A percentile compares a stretch with the other conserved stretches of the same genome.
These are phyloP conservation scores for Jatropha multifida DNA, from an alignment of 441 rosid species.

Conservation along the genomic window DNA sequence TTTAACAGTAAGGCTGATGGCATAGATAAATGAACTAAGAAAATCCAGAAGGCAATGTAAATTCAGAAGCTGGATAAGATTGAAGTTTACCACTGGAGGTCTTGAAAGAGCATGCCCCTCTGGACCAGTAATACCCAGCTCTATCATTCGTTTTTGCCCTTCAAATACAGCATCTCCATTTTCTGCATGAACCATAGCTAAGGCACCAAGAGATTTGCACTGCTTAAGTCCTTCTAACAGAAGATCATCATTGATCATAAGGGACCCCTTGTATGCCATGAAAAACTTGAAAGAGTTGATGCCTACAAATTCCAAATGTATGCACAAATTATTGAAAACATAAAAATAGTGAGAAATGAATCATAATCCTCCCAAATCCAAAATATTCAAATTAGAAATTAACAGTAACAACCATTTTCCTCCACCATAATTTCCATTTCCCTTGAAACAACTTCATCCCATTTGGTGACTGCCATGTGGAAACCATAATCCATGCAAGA, in stretches of 20 bases:
- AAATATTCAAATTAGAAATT: slow-evolving; percentile 13
- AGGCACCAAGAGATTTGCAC: slow-evolving; percentile 94
- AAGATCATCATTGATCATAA: slow-evolving; percentile 85
- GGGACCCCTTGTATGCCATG: slow-evolving; percentile 84
- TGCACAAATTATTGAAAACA: background rate
- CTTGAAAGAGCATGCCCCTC: slow-evolving; percentile 98
- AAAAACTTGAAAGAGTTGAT: slow-evolving; percentile 98
- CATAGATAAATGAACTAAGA: background rate
- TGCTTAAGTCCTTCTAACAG: slow-evolving; percentile 72
- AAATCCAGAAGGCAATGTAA: background rate
- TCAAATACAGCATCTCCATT: slow-evolving; percentile 95
- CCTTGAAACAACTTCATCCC: slow-evolving; percentile 74
- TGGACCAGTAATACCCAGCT: slow-evolving; percentile 91
- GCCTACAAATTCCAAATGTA: slow-evolving; percentile 43
- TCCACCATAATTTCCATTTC: slow-evolving; percentile 92
- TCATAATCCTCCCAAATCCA: slow-evolving; percentile 9
- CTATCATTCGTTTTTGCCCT: slow-evolving; percentile 92
- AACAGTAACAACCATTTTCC: slow-evolving; percentile 59
- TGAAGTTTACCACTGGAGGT: slow-evolving; percentile 73
- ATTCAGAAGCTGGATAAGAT: background rate
- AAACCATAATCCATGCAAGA: slow-evolving; percentile 98
- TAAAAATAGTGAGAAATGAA: background rate
- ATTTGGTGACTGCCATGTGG: slow-evolving; percentile 92
- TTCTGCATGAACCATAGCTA: slow-evolving; percentile 99
- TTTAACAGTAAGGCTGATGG: background rate